Conservation (phyloP, 148 eudicot species). For the Amaranthus palmeri region DNA sequence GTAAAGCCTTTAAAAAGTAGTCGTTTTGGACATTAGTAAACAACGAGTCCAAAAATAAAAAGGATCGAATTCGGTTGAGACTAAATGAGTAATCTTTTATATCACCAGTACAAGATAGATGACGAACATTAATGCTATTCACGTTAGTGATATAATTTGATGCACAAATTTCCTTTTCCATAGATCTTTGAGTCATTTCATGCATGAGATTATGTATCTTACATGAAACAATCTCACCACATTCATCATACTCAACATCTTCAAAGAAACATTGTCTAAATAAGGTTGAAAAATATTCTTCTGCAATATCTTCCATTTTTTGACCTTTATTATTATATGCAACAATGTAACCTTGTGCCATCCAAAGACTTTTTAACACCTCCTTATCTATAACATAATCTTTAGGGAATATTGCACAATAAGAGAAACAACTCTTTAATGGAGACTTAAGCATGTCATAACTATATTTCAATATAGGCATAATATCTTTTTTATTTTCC, state of each 20-base stretch:
- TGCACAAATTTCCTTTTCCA: background rate
- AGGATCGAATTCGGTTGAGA: background rate
- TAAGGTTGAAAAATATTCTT: background rate
- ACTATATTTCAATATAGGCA: conserved; percentile 16
- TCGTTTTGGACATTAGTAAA: too few relatives aligned
- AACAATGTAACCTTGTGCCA: conserved; percentile 1
- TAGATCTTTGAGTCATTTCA: background rate
- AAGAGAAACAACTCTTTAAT: conserved; percentile 33
- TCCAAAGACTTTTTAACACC: background rate
- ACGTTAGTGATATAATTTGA: too few relatives aligned
- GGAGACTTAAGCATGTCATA: conserved; percentile 19
- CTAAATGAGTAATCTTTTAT: background rate
- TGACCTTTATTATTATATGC: background rate
- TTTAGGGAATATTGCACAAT: conserved; percentile 5
- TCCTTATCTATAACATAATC: background rate
- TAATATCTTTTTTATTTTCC: background rate
- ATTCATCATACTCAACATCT: background rate
- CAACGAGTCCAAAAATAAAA: background rate
- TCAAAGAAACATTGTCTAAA: background rate
- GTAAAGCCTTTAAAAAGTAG: background rate
- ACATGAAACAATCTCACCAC: background rate
- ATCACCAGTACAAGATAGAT: background rate
- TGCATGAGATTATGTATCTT: conserved; percentile 1
- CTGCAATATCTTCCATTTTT: background rate
- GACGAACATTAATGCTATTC: background rate